Evolutionary conservation across 495 filamentous ascomycete species (phyloP).

Genomic region (Aspergillus biplanus): DNA sequence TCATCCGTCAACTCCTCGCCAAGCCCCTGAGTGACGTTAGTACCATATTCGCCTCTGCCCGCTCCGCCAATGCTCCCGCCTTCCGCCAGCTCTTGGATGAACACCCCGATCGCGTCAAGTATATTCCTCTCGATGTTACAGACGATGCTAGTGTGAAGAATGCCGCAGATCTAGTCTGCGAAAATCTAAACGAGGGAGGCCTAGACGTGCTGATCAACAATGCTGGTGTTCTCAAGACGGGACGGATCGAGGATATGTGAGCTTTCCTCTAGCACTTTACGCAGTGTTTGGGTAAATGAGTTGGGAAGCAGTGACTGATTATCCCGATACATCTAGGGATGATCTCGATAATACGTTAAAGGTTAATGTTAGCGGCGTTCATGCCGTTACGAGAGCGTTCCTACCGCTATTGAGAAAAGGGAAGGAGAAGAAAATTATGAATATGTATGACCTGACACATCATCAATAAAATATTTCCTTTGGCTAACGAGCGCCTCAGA

Average conservation of each 20-base stretch:
- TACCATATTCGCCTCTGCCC: conserved; percentile 3
- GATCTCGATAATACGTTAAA: conserved; percentile 44
- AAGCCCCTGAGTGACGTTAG: neutral
- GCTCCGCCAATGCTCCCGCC: neutral
- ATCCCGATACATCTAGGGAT: conserved; percentile 23
- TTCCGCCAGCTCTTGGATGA: neutral
- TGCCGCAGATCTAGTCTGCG: conserved; percentile 39
- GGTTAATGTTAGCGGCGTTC: conserved; percentile 48
- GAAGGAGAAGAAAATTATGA: conserved; percentile 47
- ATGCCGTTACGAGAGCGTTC: conserved; percentile 46
- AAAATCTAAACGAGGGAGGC: conserved; percentile 40
- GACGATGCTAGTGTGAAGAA: conserved; percentile 44
- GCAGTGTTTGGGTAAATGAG: neutral
- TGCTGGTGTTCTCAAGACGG: conserved; percentile 37
- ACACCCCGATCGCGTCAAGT: neutral
- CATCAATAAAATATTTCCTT: too few relatives aligned
- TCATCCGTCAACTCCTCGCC: neutral
- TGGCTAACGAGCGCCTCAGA: too few relatives aligned
- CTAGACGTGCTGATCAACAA: conserved; percentile 61
- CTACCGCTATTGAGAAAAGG: conserved; percentile 50
- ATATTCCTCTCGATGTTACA: conserved; percentile 41
- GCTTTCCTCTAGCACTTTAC: conserved; percentile 1
- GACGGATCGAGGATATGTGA: conserved; percentile 41
- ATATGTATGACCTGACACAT: conserved; percentile 54
- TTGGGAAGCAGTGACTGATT: neutral